These are phyloP conservation scores for Daldinia concentrica DNA, from an alignment of 495 filamentous ascomycete species.

Conservation along the genomic window DNA sequence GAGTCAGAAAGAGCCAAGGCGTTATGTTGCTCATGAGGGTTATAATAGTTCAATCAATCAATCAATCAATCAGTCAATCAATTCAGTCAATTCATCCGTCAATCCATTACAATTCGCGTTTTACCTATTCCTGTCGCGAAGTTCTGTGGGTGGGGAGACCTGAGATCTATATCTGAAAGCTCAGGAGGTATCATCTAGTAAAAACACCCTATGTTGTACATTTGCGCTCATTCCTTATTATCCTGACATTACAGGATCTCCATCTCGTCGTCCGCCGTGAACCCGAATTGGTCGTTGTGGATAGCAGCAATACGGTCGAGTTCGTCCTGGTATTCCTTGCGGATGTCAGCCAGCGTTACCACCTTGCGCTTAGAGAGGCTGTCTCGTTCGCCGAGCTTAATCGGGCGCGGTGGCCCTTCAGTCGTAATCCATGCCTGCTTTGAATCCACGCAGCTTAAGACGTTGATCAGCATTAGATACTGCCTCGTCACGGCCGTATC, in stretches of 20 bases:
- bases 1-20: conserved; percentile 37
- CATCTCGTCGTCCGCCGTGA: conserved; percentile 57
- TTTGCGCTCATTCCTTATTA: conserved; percentile 16
- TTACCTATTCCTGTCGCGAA: conserved; percentile 8
- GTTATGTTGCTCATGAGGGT: conserved; percentile 24
- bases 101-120: conserved; percentile 24
- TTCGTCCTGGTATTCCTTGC: conserved; percentile 85
- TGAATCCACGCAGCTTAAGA: conserved; percentile 80
- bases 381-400: conserved; percentile 21
- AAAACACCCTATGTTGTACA: conserved; percentile 42
- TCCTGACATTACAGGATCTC: conserved; percentile 49
- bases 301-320: conserved; percentile 77
- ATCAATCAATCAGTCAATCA: conserved; percentile 6
- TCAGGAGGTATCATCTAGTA: conserved; percentile 48
- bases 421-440: conserved; percentile 77
- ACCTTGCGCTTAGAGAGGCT: conserved; percentile 61
- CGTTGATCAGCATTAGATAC: conserved; percentile 88
- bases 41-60: conserved; percentile 20
- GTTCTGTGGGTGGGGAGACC: neutral
- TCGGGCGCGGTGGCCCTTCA: conserved; percentile 48
- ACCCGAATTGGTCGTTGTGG: conserved; percentile 67
- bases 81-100: conserved; percentile 3
- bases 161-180: conserved; percentile 22
- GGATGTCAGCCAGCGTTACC: conserved; percentile 82
- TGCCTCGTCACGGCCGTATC: conserved; percentile 69